Base-by-base conservation (phyloP, 179 eudicot genomes). In the Dionaea muscipula region DNA sequence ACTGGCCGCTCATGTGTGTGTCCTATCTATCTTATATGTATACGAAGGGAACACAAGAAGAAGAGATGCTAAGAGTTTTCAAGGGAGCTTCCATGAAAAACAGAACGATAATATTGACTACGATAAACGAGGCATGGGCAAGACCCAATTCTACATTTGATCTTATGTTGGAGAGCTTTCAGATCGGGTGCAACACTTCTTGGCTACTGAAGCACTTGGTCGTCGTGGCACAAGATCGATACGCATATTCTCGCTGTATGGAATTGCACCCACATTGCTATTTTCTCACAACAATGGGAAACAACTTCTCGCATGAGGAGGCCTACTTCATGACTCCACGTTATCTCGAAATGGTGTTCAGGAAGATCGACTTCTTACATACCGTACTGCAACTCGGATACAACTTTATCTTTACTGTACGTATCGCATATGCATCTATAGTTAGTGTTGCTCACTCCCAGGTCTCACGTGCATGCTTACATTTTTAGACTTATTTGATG, bases 51-150 rank as follows among this genome's bases (percentile, higher is more conserved):
- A 11, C 8, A 31, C 20, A 16, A 21, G 4, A 44, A 18, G 49
- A 69, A 5, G 69, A 60, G 25, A 38, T 70, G 26, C 43, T 47
- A 15, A 50, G 23, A 4, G 66, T 61, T 7, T 50, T 70, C 44
- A 49, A 60, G 36, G 53, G 61, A 20, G 84, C 82, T 8, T 52
- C 78, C 18, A 76, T 58, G 49, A 36, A 50, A 12, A 65, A 71
- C 36, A 79, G 68, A 16, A 79, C 80, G 0, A 76, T 78, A 11
- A 81, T 81, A 14, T 14, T 81, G 56, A 71, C 84, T 9, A 61
- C 74, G 0, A 20, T 82, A 37, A 82, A 82, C 24, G 69, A 67
- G 17, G 88, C 84, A 31, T 79, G 82, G 91, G 76, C 82, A 18
- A 78, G 60, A 38, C 84, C 82, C 38, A 68, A 74, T 52, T 67